Evolutionary conservation across 306 rosid genomes (phyloP).

Genomic region (Quercus variabilis): DNA sequence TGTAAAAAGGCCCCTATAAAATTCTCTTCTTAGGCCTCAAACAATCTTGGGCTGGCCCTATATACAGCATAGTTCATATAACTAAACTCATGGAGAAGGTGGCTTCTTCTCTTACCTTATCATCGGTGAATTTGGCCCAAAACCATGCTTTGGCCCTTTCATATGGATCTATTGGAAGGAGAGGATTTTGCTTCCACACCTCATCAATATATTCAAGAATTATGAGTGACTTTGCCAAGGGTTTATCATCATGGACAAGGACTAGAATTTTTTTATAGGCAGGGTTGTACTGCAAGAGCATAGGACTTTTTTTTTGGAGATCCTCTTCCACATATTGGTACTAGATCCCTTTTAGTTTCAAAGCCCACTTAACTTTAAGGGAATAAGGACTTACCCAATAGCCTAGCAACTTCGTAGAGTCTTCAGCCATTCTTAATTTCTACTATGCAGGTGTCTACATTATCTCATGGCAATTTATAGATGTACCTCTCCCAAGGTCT

Average conservation of each 20-base stretch:
- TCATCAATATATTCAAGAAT: conserved; percentile 47
- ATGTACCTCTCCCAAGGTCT: too few relatives aligned
- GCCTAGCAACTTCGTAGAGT: conserved; percentile 29
- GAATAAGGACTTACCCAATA: conserved; percentile 36
- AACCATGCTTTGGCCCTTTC: conserved; percentile 41
- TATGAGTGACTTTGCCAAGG: conserved; percentile 39
- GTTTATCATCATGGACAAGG: conserved; percentile 39
- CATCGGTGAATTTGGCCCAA: conserved; percentile 42
- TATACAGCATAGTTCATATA: not conserved
- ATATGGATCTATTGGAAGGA: conserved; percentile 41
- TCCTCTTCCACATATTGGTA: conserved; percentile 41
- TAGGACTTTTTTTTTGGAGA: conserved; percentile 32
- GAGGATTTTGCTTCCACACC: conserved; percentile 41
- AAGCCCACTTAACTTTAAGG: conserved; percentile 37
- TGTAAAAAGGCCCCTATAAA: too few relatives aligned
- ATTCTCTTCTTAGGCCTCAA: too few relatives aligned
- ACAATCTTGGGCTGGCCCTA: too few relatives aligned
- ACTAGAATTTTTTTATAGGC: conserved; percentile 36
- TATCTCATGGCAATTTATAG: not conserved
- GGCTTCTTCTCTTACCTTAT: conserved; percentile 25
- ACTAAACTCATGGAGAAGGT: not conserved
- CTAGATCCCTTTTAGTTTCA: conserved; percentile 37
- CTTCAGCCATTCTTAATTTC: conserved; percentile 23
- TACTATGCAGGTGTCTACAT: not conserved
- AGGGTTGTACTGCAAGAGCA: conserved; percentile 41